Evolutionary conservation across 176 grass and related monocot species (phyloP), one percentile per base, ranked within the genome.

Genomic region (Oryza glumipatula): DNA sequence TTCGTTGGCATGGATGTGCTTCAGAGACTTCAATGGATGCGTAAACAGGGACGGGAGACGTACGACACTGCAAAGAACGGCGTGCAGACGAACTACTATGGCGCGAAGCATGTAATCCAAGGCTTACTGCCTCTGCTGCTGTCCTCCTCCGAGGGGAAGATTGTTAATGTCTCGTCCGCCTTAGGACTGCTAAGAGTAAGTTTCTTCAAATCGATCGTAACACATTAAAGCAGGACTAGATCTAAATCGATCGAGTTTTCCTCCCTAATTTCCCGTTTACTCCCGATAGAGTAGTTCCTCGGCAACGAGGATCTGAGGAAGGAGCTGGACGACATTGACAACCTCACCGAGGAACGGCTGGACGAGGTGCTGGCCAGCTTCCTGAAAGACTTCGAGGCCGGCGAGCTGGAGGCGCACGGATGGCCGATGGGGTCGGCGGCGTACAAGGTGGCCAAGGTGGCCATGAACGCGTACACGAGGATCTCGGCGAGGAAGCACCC

Each of bases 121-220:
- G 76, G 85, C 3, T n/a, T 95, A 3, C 68, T 95, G 68, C 85
- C 93, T 9, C 83, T 95, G 19, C 88, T 95, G 7, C 86, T 71
- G 3, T 41, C 39, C 39, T 80, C 70, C 17, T 91, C 90, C 32
- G 84, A 81, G 3, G 3, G 86, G 83, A 91, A 72, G 35, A 82
- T 95, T 11, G 83, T 95, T 28, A 93, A 89, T 13, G 72, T 93
- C 28, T 58, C 88, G 24, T 88, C 91, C 14, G 0, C 2, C 3
- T 36, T 9, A 6, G 94, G 80, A 8, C 19, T 58, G 5, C 56
- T 95, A 5, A 60, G 45, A 2, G 83, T 88, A 81, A 56, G 36
- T 19, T 70, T 0, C 17, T 70, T 21, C 3, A 70, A 17, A 21
- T 19, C 12, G 13, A 9, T 54, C 17, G 24, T 16, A 17, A 14